phyloP scores from a whole-genome alignment of 2,329 filamentous ascomycete species.

The Pseudopithomyces maydicus region DNA sequence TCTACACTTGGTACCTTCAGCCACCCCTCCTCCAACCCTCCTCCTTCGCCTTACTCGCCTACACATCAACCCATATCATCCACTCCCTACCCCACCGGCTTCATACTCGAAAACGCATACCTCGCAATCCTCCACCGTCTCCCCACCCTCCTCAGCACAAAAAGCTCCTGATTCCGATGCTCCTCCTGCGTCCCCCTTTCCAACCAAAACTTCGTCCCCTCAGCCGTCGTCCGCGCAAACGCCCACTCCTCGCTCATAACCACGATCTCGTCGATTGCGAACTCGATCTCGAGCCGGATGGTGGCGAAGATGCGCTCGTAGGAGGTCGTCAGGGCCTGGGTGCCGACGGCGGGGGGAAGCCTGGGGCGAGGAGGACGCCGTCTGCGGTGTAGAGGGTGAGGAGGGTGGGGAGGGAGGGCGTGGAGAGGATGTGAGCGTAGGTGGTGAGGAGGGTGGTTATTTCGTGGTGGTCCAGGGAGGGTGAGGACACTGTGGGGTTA shows the following conservation, averaged over 20 bases:
- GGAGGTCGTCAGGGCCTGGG: constrained; percentile 5
- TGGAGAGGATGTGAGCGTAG: too few relatives aligned
- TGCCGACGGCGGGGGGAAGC: constrained; percentile 3
- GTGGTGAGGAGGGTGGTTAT: too few relatives aligned
- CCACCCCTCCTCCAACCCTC: too few relatives aligned
- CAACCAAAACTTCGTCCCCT: constrained; percentile 13
- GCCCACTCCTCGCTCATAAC: constrained; percentile 11
- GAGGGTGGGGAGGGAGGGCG: too few relatives aligned
- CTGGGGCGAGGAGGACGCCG: constrained; percentile 9
- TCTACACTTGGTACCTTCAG: too few relatives aligned
- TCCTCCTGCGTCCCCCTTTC: constrained; percentile 12
- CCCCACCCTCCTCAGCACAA: constrained; percentile 4
- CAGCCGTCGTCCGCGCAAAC: constrained; percentile 13
- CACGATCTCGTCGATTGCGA: constrained; percentile 13
- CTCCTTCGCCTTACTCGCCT: too few relatives aligned
- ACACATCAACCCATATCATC: too few relatives aligned
- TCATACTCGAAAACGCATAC: too few relatives aligned
- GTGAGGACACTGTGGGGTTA: too few relatives aligned
- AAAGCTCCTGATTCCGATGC: constrained; percentile 13
- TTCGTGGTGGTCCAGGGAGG: too few relatives aligned
- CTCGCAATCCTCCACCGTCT: constrained; percentile 14
- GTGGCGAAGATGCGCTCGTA: constrained; percentile 16
- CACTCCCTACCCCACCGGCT: too few relatives aligned
- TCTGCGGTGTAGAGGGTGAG: constrained; percentile 14
- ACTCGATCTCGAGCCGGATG: constrained; percentile 11